A percentile compares a stretch with the other conserved stretches of the same genome.
These are phyloP conservation scores for Exophiala sideris DNA, from an alignment of 2,329 filamentous ascomycete genomes.

Conservation along the genomic window DNA sequence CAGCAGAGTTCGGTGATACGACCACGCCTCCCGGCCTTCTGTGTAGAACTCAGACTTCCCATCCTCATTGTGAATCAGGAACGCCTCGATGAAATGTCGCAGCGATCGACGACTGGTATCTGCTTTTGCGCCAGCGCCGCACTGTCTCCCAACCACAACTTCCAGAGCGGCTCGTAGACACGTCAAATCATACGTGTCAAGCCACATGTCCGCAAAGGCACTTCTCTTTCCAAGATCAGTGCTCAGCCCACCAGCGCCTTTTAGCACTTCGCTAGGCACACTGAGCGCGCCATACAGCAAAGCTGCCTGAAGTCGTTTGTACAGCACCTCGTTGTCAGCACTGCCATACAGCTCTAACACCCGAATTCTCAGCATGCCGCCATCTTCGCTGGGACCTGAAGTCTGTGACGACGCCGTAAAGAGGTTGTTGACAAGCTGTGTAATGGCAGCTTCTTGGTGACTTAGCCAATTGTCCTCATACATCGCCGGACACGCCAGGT, in stretches of 20 bases:
- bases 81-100: constrained; percentile 54
- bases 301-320: constrained; percentile 58
- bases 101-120: constrained; percentile 30
- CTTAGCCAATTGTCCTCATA: constrained; percentile 63
- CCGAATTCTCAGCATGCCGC: constrained; percentile 41
- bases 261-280: constrained; percentile 51
- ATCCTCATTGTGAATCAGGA: constrained; percentile 56
- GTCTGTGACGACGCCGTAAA: constrained; percentile 34
- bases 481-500: constrained; percentile 54
- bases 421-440: constrained; percentile 57
- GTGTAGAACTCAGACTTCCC: constrained; percentile 30
- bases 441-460: constrained; percentile 60
- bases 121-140: neutral
- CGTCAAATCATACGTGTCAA: constrained; percentile 54
- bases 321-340: constrained; percentile 47
- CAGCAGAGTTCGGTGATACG: constrained; percentile 55
- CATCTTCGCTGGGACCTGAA: constrained; percentile 34
- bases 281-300: constrained; percentile 56
- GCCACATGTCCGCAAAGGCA: constrained; percentile 57
- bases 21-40: constrained; percentile 37
- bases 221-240: constrained; percentile 58
- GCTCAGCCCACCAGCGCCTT: constrained; percentile 43
- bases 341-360: constrained; percentile 56
- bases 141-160: constrained; percentile 54
- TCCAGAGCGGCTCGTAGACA: constrained; percentile 54